Base-by-base conservation (phyloP, 805 yeast species). In the Ogataea ganodermae region DNA sequence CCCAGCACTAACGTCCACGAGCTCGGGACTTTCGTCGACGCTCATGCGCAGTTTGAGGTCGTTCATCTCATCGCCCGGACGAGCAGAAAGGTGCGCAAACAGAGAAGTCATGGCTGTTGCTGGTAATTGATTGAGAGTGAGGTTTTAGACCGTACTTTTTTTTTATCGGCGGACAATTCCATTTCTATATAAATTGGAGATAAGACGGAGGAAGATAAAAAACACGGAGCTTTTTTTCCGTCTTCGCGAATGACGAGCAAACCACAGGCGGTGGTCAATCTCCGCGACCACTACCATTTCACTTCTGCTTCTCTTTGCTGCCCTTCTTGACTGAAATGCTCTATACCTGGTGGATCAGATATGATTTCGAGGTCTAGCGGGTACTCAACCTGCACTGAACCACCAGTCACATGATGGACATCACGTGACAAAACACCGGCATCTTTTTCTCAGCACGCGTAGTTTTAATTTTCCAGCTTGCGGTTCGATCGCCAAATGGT, bases 1-100 rank as follows among this genome's bases (percentile, higher is more conserved):
- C 12, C 78, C 78, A 24, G 73, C 72, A 26, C 72, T 61, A 17
- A 73, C 70, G 49, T 73, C 76, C 23, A 73, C 62, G 53, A 72
- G 72, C 27, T 58, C 35, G 13, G 72, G 67, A 41, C 51, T 32
- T 14, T 59, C 44, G 56, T 73, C 77, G n/a, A 17, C 28, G 22
- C 27, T 38, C 44, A 48, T 21, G 26, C 37, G 35, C 24, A 39
- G 31, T 26, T 42, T 51, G 38, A 51, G 35, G 26, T 21, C 33
- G 42, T 50, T 50, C 54, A 50, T 50, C 35, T 50, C 54, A 30
- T 50, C 54, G 27, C 32, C 51, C 21, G 48, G 48, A 21, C 46
- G 45, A 20, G 38, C 26, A 6, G 28, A n/a, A 5, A 45, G 37
- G 12, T 28, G 24, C 13, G 48, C 14, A 21, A 44, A 41, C 33